Evolutionary conservation across 768 basidiomycete species (phyloP).

Genomic region (Antrodiella citrinella): DNA sequence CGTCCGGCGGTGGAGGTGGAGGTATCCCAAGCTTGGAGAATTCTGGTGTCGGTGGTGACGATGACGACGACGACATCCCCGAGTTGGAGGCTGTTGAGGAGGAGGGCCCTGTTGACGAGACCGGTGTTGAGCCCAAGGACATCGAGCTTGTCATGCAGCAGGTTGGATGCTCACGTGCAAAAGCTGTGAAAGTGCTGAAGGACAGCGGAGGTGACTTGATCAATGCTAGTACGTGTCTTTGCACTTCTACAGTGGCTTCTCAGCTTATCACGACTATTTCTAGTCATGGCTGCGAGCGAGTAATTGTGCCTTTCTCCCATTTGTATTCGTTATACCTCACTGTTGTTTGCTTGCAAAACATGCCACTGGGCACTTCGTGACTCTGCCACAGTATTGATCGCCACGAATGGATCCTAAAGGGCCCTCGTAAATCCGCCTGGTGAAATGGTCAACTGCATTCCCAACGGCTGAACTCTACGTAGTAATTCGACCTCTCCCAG

Average conservation of each 20-base stretch:
- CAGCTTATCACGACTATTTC: neutral
- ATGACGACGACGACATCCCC: conserved; percentile 67
- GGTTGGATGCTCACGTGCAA: conserved; percentile 85
- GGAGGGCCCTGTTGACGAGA: conserved; percentile 77
- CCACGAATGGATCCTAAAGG: conserved; percentile 15
- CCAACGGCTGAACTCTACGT: conserved; percentile 72
- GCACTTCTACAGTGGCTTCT: neutral
- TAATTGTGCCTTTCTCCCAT: conserved; percentile 33
- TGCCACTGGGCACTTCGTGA: neutral
- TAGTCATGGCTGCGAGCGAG: conserved; percentile 92
- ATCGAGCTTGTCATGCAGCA: conserved; percentile 91
- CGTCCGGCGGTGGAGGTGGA: conserved; percentile 36
- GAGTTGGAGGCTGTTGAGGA: conserved; percentile 79
- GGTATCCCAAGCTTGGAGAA: conserved; percentile 41
- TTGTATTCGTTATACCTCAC: conserved; percentile 11
- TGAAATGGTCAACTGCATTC: conserved; percentile 7
- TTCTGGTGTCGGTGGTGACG: conserved; percentile 47
- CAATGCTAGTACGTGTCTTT: conserved; percentile 77
- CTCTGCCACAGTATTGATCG: conserved; percentile 19
- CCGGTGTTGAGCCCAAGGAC: conserved; percentile 87
- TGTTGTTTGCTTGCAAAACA: neutral
- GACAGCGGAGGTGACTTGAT: conserved; percentile 91
- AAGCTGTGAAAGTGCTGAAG: conserved; percentile 85
- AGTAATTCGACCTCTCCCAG: conserved; percentile 88
- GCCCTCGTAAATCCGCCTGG: too few species aligned